Base-by-base conservation (phyloP, 306 rosid species). In the Alnus glutinosa region DNA sequence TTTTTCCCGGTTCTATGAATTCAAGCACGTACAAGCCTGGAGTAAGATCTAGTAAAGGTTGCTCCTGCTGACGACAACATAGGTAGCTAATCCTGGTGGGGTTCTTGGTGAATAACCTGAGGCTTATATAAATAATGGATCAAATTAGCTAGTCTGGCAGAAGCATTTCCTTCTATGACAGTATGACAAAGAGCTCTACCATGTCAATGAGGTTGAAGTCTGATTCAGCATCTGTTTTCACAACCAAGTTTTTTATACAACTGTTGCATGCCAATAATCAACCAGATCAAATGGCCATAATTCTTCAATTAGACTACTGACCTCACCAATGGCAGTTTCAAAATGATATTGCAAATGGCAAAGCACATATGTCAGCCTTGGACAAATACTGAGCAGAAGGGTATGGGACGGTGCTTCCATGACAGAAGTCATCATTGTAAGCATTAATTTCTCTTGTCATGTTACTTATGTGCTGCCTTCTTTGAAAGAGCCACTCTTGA, bases 401-500 rank as follows among this genome's bases (percentile, higher is more conserved):
- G 69, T 34, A 34, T 34, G 12, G 46, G 47, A 36, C 18, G 19
- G 51, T 52, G 59, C 78, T 61, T 50, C 81, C 81, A 23, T 61
- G 77, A 39, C 47, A 50, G 46, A 62, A 28, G 74, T 48, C 68
- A n/a, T n/a, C n/a, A 42, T 2, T 39, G 37, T 71, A 19, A 19
- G 48, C 42, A 50, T 32, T 52, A 39, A 47, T 54, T 47, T 75
- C 12, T 46, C 4, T 34, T 42, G 9, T 23, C 47, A 9, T 15
- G 52, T 48, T 39, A 1, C 69, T 50, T 36, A 32, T 57, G 15
- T 34, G 9, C 50, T 13, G 55, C 36, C 13, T 44, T 15, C 75
- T 61, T 47, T 23, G 55, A 42, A 19, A 30, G 14, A 71, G 69
- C 84, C 84, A 81, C 11, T 76, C 68, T 61, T 75, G 77, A 75